Percentiles rank a stretch among this genome's conserved stretches.
These are phyloP conservation scores for Metarhizium anisopliae DNA, from an alignment of 2,329 filamentous ascomycete genomes.

Conservation along the genomic window DNA sequence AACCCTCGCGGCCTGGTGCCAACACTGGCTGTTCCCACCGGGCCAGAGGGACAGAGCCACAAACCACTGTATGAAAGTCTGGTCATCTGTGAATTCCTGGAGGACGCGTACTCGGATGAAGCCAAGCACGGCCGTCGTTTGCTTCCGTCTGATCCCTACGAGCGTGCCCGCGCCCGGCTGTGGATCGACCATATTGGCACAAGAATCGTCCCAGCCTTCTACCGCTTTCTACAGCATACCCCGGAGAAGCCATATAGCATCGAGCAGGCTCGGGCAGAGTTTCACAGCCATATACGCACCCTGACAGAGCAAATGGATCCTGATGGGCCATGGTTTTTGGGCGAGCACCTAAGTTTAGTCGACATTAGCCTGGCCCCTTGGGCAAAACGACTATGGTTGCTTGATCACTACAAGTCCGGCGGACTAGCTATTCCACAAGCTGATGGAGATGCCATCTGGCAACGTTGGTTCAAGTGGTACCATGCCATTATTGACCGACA, in stretches of 20 bases:
- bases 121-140: slow-evolving; percentile 34
- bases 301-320: slow-evolving; percentile 54
- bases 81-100: slow-evolving; percentile 66
- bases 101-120: slow-evolving; percentile 55
- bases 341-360: slow-evolving; percentile 52
- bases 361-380: slow-evolving; percentile 67
- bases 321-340: slow-evolving; percentile 55
- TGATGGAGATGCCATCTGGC: slow-evolving; percentile 50
- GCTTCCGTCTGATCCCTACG: slow-evolving; percentile 53
- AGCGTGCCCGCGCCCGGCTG: slow-evolving; percentile 54
- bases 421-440: slow-evolving; percentile 40
- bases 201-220: slow-evolving; percentile 60
- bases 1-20: slow-evolving; percentile 72
- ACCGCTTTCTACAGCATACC: slow-evolving; percentile 51
- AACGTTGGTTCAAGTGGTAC: slow-evolving; percentile 56
- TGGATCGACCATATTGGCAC: slow-evolving; percentile 67
- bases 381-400: slow-evolving; percentile 62
- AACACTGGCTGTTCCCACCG: slow-evolving; percentile 46
- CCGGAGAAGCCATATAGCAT: slow-evolving; percentile 38
- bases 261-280: slow-evolving; percentile 45
- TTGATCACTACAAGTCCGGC: slow-evolving; percentile 63
- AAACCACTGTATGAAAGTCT: slow-evolving; percentile 65
- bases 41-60: slow-evolving; percentile 18
- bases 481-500: slow-evolving; percentile 47
- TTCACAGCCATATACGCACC: slow-evolving; percentile 48